Evolutionary conservation across 371 early-diverging fungal species (phyloP), one percentile per base, ranked within the genome.

Genomic region (Mucor sp.): DNA sequence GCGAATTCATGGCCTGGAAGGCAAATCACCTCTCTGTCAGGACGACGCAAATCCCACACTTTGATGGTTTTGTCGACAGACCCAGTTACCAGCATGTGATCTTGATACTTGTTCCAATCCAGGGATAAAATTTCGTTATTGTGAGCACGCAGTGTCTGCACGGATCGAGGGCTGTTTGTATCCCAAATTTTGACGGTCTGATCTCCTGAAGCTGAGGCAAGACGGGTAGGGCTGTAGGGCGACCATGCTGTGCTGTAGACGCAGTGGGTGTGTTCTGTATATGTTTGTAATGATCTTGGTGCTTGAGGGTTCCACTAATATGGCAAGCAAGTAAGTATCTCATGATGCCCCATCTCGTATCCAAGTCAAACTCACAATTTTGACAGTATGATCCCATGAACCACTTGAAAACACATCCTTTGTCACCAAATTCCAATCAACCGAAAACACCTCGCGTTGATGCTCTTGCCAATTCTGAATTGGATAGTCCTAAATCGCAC

Each of bases 21-120:
- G 61, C 86, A 86, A 9, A 83, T 71, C 14, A 95, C 72, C 63
- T 91, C 91, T 11, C 88, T 81, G 44, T 89, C 83, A 0, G 93
- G 85, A 55, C 86, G 87, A 57, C 97, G 90, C 28, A 94, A 65
- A 78, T 98, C 98, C 96, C 96, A 98, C 17, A 94, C 84, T 68
- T 92, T 92, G 71, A 96, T 83, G 1, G 91, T 90, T 60, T 89
- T 87, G 72, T 98, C 98, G 1, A 94, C 95, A 15, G 93, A 91
- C 0, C 94, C 95, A 0, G 96, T 94, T 14, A 90, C 95, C 25
- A 97, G 70, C 37, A 88, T 78, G 58, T 90, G 75, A 32, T 91
- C 87, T 56, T 86, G 85, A 77, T 98, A 98, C 77, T 97, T 97
- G 84, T 96, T 96, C 97, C 97, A 98, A 70, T 98, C 98, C 55